Evolutionary conservation across 2,329 filamentous ascomycete genomes (phyloP).

Genomic region (Aspergillus pseudoviridinutans): DNA sequence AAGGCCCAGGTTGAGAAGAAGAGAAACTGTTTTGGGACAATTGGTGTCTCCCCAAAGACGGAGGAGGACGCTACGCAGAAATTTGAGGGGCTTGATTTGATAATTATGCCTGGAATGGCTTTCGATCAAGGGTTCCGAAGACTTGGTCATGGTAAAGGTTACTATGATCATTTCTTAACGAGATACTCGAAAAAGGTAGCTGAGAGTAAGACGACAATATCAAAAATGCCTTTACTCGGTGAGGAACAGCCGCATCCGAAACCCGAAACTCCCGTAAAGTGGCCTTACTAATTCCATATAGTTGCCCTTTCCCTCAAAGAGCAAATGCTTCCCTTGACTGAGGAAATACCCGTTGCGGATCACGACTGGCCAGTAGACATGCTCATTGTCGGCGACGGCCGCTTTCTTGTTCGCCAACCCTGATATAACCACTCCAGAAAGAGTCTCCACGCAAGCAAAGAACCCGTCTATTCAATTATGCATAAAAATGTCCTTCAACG

Average conservation of each 20-base stretch:
- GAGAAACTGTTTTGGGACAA: conserved; percentile 68
- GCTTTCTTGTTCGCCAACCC: conserved; percentile 41
- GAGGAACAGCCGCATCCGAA: conserved; percentile 27
- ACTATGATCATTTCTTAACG: conserved; percentile 90
- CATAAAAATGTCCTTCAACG: conserved; percentile 15
- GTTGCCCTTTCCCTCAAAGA: conserved; percentile 81
- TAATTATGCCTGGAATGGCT: conserved; percentile 88
- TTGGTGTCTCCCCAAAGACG: conserved; percentile 35
- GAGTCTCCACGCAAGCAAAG: conserved; percentile 14
- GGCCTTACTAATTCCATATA: conserved; percentile 34
- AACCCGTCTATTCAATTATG: conserved; percentile 16
- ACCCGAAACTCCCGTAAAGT: conserved; percentile 9
- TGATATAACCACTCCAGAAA: conserved; percentile 18
- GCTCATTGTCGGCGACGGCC: conserved; percentile 67
- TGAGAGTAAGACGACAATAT: conserved; percentile 25
- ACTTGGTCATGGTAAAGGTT: conserved; percentile 91
- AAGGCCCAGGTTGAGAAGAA: conserved; percentile 61
- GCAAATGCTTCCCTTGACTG: conserved; percentile 67
- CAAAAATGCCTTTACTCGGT: conserved; percentile 58
- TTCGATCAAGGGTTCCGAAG: conserved; percentile 75
- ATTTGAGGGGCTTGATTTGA: conserved; percentile 65
- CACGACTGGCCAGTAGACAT: conserved; percentile 79
- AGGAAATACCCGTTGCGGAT: conserved; percentile 67
- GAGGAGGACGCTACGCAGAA: conserved; percentile 16
- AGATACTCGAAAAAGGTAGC: conserved; percentile 57